Base-by-base conservation (phyloP, 208 protist genomes). In the Acanthamoeba triangularis region DNA sequence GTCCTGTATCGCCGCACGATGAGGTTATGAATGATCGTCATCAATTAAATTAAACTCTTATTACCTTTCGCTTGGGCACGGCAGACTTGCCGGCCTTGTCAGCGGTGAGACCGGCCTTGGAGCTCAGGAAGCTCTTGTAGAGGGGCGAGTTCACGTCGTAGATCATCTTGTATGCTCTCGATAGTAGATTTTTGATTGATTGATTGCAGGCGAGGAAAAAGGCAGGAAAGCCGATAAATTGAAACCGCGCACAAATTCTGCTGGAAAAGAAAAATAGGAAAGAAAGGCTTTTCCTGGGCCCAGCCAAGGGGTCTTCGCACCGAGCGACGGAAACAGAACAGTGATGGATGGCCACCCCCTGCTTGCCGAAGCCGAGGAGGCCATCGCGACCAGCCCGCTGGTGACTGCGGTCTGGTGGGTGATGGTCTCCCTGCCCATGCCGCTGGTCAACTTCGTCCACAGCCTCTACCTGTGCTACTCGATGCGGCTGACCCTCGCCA, bases 141-240 rank as follows among this genome's bases (percentile, higher is more conserved):
- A 90, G 82, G n/a, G 82, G 33, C 23, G 82, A 90, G 82, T 67
- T 90, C 33, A 90, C 82, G 82, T 90, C 82, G 82, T 90, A 90
- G 82, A 90, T 90, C 82, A 90, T 90, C n/a, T 28, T 54, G 52
- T 47, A 56, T 56, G 52, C 18, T 4, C 16, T 23, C 20, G 52
- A 20, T 23, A 52, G 10, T 72, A 5, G 30, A 72, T 72, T 13
- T 30, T 67, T 8, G 16, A 30, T 30, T 14, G 23, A 67, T 67
- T 33, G 16, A 1, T 8, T 33, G 3, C 7, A 28, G 61, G 13
- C n/a, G 10, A 13, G 10, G 13, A 72, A 37, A 10, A 28, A 37
- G 28, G 65, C 52, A 37, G 61, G 61, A 30, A 67, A 67, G 28
- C 61, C 18, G 33, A 3, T 33, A 67, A 67, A 41, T 10, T 0